Evolutionary conservation across 805 yeast genomes (phyloP), one percentile per base, ranked within the genome.

Genomic region (Yamadazyma ubonensis): DNA sequence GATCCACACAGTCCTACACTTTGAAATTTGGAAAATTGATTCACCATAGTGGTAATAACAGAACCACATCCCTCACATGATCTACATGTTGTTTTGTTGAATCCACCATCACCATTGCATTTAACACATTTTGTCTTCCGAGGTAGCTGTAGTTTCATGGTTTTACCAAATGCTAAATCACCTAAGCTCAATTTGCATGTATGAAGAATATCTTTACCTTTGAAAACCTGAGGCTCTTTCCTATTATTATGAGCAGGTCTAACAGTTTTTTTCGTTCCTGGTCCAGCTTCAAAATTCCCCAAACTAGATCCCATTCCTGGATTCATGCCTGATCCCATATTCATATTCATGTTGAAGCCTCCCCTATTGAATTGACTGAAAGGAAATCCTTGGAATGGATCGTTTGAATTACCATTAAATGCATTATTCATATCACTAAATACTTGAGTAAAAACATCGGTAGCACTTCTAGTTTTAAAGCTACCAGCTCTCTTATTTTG

Each of bases 131-230:
- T 53, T 2, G 74, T 59, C 27, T 68, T 71, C 49, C 74, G 75
- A 3, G 76, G 73, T 9, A 83, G 60, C 35, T 75, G 76, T 18
- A 83, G 63, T 57, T 76, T 81, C 22, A 76, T 58, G 1, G 61
- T 60, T 49, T 78, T 80, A 2, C 90, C 89, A 26, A 53, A 60
- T 51, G 76, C 81, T 43, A 81, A 62, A 38, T 83, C 87, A 5
- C 64, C 70, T 35, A 83, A 57, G 0, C 78, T 54, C 30, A 81
- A 77, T 19, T 64, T 61, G 35, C 80, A 64, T 6, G 70, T 66
- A 53, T 83, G 86, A 42, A 63, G 68, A 37, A 83, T 82, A 45
- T 79, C 77, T 15, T 71, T 70, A 5, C 84, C 83, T 30, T 61
- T 67, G 10, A 57, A 57, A 20, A 44, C 25, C 17, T 44, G 48